These are phyloP conservation scores for Pseudozyma hubeiensis DNA, from an alignment of 1,284 basidiomycete genomes.

Conservation along the genomic window DNA sequence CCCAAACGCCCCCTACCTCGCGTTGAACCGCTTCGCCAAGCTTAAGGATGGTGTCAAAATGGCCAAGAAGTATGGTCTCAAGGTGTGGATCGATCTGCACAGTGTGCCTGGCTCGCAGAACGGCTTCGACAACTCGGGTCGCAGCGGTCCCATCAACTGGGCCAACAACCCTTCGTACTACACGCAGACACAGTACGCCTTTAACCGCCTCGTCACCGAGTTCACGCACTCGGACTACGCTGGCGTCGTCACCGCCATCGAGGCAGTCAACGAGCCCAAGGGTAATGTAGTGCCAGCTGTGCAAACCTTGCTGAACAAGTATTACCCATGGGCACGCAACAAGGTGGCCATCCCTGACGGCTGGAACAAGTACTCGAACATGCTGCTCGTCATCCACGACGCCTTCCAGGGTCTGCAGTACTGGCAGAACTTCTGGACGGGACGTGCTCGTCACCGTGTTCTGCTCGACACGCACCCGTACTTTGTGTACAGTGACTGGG, in stretches of 20 bases:
- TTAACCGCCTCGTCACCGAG: slow-evolving; percentile 72
- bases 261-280: slow-evolving; percentile 65
- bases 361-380: slow-evolving; percentile 45
- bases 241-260: slow-evolving; percentile 58
- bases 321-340: slow-evolving; percentile 58
- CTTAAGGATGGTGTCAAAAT: slow-evolving; percentile 77
- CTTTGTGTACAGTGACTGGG: slow-evolving; percentile 58
- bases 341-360: slow-evolving; percentile 52
- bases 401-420: slow-evolving; percentile 78
- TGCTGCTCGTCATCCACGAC: slow-evolving; percentile 77
- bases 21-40: slow-evolving; percentile 77
- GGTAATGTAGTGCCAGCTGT: slow-evolving; percentile 37
- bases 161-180: slow-evolving; percentile 77
- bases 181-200: slow-evolving; percentile 77
- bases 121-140: slow-evolving; percentile 74
- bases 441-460: slow-evolving; percentile 47
- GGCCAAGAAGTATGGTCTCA: slow-evolving; percentile 80
- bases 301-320: slow-evolving; percentile 44
- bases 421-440: slow-evolving; percentile 74
- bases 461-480: slow-evolving; percentile 61
- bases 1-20: slow-evolving; percentile 85
- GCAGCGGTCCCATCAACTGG: slow-evolving; percentile 79
- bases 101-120: slow-evolving; percentile 71
- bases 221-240: slow-evolving; percentile 55
- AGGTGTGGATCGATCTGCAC: slow-evolving; percentile 81